Conservation (phyloP, 1,139 yeast genomes). For the Protomyces inouyei region DNA sequence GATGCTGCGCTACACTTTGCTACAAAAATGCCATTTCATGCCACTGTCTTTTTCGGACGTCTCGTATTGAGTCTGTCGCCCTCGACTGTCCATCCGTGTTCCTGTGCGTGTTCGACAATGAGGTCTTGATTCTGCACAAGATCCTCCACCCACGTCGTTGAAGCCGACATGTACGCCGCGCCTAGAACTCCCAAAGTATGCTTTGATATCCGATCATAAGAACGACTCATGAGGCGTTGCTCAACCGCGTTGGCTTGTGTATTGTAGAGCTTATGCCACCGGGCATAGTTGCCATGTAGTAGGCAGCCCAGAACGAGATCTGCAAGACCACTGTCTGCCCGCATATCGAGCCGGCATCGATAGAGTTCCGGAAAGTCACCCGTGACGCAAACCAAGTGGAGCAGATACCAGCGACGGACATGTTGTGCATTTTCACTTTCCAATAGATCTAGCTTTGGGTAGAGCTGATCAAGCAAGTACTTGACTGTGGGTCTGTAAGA, state of each 20-base stretch:
- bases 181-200: neutral
- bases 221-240: neutral
- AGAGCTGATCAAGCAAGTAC: slow-evolving; percentile 32
- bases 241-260: neutral
- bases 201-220: neutral
- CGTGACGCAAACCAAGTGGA: slow-evolving; percentile 8
- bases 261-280: neutral
- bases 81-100: neutral
- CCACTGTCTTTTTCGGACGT: neutral
- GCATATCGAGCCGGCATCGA: neutral
- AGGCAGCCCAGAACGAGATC: neutral
- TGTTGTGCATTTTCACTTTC: neutral
- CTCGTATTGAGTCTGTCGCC: neutral
- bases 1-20: too few species aligned
- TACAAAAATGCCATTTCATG: neutral
- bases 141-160: neutral
- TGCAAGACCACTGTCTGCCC: neutral
- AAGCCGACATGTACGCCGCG: neutral
- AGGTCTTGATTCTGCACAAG: neutral
- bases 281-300: neutral
- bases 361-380: slow-evolving; percentile 6
- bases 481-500: slow-evolving; percentile 33
- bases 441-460: neutral
- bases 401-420: neutral
- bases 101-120: neutral